These are phyloP conservation scores for Pythium scleroteichum DNA, from an alignment of 352 stramenopile species.

Conservation along the genomic window DNA sequence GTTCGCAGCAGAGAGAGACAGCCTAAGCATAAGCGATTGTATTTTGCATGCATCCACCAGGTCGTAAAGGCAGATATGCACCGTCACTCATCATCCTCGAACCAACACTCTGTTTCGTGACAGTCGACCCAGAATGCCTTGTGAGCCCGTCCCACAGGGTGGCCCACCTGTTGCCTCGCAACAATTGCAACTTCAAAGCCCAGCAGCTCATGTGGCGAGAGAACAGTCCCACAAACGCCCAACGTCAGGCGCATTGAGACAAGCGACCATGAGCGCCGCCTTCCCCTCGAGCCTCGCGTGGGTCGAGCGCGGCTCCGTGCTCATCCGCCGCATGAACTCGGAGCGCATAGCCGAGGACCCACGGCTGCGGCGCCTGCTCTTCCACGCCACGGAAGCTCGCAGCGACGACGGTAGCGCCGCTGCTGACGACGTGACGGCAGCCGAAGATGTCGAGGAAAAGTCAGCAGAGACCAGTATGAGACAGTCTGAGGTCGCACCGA, in stretches of 20 bases:
- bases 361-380: conserved; percentile 65
- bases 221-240: conserved; percentile 4
- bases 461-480: not conserved
- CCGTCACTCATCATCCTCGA: conserved; percentile 2
- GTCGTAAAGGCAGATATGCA: conserved; percentile 1
- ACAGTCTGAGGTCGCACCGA: not conserved
- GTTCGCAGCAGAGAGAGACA: not conserved
- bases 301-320: conserved; percentile 79
- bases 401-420: not conserved
- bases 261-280: conserved; percentile 15
- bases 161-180: conserved; percentile 17
- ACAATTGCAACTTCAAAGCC: conserved; percentile 29
- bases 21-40: conserved; percentile 12
- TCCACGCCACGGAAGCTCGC: conserved; percentile 25
- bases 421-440: not conserved
- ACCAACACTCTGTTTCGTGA: conserved; percentile 13
- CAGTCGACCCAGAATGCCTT: conserved; percentile 10
- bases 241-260: conserved; percentile 1
- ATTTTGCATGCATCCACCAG: conserved; percentile 5
- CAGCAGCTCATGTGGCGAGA: not conserved
- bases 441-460: not conserved
- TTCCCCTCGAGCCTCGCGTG: conserved; percentile 62
- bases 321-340: conserved; percentile 89
- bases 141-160: conserved; percentile 25
- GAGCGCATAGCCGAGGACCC: conserved; percentile 85